Percentiles rank a stretch among this genome's conserved stretches.
Evolutionary conservation across 805 yeast species (phyloP).

Genomic region (Ogataea trehalophila): DNA sequence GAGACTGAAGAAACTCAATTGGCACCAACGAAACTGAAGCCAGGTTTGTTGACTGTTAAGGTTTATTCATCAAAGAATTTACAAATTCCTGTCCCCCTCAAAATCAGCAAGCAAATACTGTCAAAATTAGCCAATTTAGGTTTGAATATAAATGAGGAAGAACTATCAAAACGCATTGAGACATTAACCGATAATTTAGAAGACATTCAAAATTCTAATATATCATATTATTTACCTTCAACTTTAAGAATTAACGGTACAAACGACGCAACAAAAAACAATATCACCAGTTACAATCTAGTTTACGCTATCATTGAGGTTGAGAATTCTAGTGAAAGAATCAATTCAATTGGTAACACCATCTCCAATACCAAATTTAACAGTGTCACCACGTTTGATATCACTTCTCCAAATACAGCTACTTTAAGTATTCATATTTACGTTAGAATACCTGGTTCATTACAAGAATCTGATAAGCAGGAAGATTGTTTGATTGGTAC

Average conservation of each 20-base stretch:
- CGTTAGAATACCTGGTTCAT: slow-evolving; percentile 66
- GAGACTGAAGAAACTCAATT: slow-evolving; percentile 15
- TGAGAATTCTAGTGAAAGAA: slow-evolving; percentile 87
- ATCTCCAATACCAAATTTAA: slow-evolving; percentile 78
- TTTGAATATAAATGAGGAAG: slow-evolving; percentile 31
- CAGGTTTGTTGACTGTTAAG: slow-evolving; percentile 76
- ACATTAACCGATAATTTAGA: slow-evolving; percentile 24
- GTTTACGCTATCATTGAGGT: slow-evolving; percentile 87
- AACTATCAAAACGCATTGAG: slow-evolving; percentile 30
- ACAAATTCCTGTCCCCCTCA: slow-evolving; percentile 64
- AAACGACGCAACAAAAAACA: slow-evolving; percentile 54
- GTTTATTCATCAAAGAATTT: slow-evolving; percentile 67
- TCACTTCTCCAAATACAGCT: slow-evolving; percentile 45
- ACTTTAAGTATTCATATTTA: slow-evolving; percentile 69
- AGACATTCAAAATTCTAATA: slow-evolving; percentile 23
- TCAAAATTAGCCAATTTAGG: slow-evolving; percentile 64
- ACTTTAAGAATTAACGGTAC: slow-evolving; percentile 28
- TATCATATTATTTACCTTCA: slow-evolving; percentile 42
- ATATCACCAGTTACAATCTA: slow-evolving; percentile 41
- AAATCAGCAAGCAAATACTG: slow-evolving; percentile 57
- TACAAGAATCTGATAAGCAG: slow-evolving; percentile 36
- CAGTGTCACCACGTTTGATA: slow-evolving; percentile 88
- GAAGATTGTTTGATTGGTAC: slow-evolving; percentile 77
- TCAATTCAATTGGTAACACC: slow-evolving; percentile 83
- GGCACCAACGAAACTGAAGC: slow-evolving; percentile 28